These are phyloP conservation scores for Cadophora gregata DNA, from an alignment of 2,329 filamentous ascomycete genomes.

Conservation along the genomic window DNA sequence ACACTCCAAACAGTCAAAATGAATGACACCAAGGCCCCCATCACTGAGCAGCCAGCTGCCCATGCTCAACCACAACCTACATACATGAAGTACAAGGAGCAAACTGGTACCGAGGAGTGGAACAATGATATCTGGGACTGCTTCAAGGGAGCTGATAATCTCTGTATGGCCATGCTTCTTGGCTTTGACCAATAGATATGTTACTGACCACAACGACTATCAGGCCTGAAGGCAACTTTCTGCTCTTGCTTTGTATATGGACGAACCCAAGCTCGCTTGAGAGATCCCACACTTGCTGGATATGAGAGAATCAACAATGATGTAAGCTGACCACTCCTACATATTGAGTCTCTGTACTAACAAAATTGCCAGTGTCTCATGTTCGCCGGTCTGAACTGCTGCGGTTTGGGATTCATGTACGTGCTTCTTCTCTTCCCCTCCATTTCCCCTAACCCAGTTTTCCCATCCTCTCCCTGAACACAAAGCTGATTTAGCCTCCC, in stretches of 20 bases:
- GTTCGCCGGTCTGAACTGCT: slow-evolving; percentile 30
- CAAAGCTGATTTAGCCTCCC: background rate
- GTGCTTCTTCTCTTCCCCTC: slow-evolving; percentile 6
- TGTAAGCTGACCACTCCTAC: too few relatives aligned
- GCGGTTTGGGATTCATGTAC: slow-evolving; percentile 33
- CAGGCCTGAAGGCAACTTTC: slow-evolving; percentile 38
- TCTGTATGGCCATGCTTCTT: slow-evolving; percentile 29
- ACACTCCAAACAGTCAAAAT: background rate
- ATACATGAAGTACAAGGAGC: slow-evolving; percentile 27
- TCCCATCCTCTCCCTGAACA: background rate
- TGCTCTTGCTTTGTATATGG: slow-evolving; percentile 42
- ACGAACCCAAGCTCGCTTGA: slow-evolving; percentile 35
- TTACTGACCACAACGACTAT: too few relatives aligned
- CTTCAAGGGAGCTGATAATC: slow-evolving; percentile 32
- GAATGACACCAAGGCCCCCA: slow-evolving; percentile 7
- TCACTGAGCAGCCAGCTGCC: slow-evolving; percentile 14
- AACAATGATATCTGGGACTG: slow-evolving; percentile 35
- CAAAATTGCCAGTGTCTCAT: slow-evolving; percentile 23
- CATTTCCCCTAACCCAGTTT: background rate
- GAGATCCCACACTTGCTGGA: slow-evolving; percentile 35
- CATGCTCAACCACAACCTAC: slow-evolving; percentile 15
- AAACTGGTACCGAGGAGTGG: slow-evolving; percentile 35
- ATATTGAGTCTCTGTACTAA: background rate
- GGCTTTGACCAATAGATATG: too few relatives aligned
- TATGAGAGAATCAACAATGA: slow-evolving; percentile 39